Evolutionary conservation across 2,329 filamentous ascomycete species (phyloP), one percentile per base, ranked within the genome.

Genomic region (Graphilbum fragrans): DNA sequence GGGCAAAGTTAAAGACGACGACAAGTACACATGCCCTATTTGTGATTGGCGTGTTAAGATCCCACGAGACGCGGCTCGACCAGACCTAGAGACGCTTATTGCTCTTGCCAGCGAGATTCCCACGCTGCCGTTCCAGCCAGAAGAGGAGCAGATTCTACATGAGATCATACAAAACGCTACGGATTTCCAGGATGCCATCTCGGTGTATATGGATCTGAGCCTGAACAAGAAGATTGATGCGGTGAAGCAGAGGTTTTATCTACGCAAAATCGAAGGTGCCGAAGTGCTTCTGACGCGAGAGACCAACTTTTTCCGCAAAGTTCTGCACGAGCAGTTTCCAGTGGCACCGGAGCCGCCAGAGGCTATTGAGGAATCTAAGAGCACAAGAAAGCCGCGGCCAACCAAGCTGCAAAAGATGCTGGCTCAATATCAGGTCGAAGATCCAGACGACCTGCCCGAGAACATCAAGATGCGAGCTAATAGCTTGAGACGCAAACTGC

Each of bases 1-100:
- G 38, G 92, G 92, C 40, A 98, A 96, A 57, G 86, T 98, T 53
- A 96, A 96, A 63, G 92, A 96, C 56, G 90, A 94, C 48, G 92
- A 96, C 56, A 94, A 94, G 58, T 98, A 95, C 57, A 96, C 90
- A 1, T 98, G 92, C 54, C 92, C 92, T 0, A 94, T 98, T 47
- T 98, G 92, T 58, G 92, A 98, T 58, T 95, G 88, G 78, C 82
- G 92, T 17, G 84, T 95, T 56, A 93, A 90, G 64, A 96, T 98
- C 41, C 92, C 92, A 21, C 85, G 92, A 36, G 92, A 98, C 66
- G 92, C 92, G 20, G 87, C 92, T 19, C 82, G 92, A 22, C 92
- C 92, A 0, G 96, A 95, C 61, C 69, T 98, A 1, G 92, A 98
- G 58, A 88, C 96, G 51, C 68, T 98, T 16, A 70, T 84, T 45